Conservation (phyloP, 1,284 basidiomycete genomes). For the Hymenochaete sp. region DNA sequence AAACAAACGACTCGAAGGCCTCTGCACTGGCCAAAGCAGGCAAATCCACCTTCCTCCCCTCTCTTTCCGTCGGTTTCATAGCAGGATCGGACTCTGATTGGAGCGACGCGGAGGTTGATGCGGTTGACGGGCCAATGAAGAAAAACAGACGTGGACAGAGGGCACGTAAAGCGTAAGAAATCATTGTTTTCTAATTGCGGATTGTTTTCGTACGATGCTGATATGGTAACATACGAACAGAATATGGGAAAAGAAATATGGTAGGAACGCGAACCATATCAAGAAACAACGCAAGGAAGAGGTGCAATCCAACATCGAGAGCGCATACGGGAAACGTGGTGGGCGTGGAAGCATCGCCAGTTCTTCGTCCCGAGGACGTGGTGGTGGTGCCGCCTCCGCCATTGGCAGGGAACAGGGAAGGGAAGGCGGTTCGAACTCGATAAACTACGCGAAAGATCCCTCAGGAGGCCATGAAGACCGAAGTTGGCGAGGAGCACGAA, state of each 20-base stretch:
- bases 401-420: not conserved
- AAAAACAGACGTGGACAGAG: conserved; percentile 91
- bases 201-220: conserved; percentile 5
- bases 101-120: conserved; percentile 57
- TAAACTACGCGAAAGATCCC: no score
- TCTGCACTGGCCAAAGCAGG: conserved; percentile 22
- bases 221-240: conserved; percentile 37
- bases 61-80: conserved; percentile 78
- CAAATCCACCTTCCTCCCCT: conserved; percentile 80
- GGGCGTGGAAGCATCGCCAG: no score
- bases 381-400: not conserved
- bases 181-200: conserved; percentile 7
- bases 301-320: conserved; percentile 18
- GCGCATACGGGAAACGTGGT: conserved; percentile 8
- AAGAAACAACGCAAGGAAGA: conserved; percentile 46
- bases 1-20: not conserved
- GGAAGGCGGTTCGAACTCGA: conserved; percentile 7
- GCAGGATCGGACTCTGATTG: conserved; percentile 75
- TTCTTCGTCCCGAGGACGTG: conserved; percentile 7
- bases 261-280: conserved; percentile 84
- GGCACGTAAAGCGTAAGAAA: conserved; percentile 83
- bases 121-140: conserved; percentile 46
- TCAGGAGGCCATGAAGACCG: no score
- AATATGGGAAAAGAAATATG: conserved; percentile 97
- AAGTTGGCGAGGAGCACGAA: not conserved